phyloP scores from a whole-genome alignment of 2,329 filamentous ascomycete genomes.

The Colletotrichum sublineola region DNA sequence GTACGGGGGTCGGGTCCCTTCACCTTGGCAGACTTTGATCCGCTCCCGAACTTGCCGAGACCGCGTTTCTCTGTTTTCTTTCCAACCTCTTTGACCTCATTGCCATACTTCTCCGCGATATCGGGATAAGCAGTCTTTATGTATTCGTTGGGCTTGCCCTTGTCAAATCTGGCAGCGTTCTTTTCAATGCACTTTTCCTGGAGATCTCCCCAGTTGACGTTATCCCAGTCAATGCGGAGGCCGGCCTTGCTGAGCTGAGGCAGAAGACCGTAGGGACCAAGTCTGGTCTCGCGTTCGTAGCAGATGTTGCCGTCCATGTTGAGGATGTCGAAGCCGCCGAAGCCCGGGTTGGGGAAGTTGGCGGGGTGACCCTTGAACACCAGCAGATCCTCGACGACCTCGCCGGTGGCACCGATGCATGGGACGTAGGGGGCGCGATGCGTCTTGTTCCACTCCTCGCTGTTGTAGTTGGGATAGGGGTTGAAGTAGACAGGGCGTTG shows the following conservation, averaged over 20 bases:
- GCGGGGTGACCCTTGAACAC: constrained; percentile 73
- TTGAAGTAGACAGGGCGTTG: constrained; percentile 70
- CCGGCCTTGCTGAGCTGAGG: constrained; percentile 62
- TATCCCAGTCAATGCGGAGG: constrained; percentile 68
- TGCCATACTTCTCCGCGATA: constrained; percentile 35
- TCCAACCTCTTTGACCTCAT: constrained; percentile 12
- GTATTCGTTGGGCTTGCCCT: constrained; percentile 59
- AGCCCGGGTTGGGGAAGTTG: constrained; percentile 70
- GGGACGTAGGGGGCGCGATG: constrained; percentile 71
- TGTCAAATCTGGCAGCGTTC: constrained; percentile 75
- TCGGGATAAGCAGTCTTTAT: constrained; percentile 54
- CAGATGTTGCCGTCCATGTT: constrained; percentile 74
- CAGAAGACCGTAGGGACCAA: constrained; percentile 74
- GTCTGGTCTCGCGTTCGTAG: constrained; percentile 77
- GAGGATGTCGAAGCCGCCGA: constrained; percentile 73
- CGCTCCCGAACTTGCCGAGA: constrained; percentile 24
- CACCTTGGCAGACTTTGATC: constrained; percentile 21
- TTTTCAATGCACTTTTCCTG: constrained; percentile 74
- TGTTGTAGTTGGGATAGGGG: constrained; percentile 80
- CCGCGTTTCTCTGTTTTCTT: constrained; percentile 29
- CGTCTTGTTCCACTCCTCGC: constrained; percentile 67
- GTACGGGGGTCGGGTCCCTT: constrained; percentile 62
- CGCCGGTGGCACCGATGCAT: constrained; percentile 75
- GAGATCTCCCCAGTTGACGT: constrained; percentile 78
- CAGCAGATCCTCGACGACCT: constrained; percentile 71